These are phyloP conservation scores for Dipodascus geniculatus DNA, from an alignment of 805 yeast species.

Conservation along the genomic window DNA sequence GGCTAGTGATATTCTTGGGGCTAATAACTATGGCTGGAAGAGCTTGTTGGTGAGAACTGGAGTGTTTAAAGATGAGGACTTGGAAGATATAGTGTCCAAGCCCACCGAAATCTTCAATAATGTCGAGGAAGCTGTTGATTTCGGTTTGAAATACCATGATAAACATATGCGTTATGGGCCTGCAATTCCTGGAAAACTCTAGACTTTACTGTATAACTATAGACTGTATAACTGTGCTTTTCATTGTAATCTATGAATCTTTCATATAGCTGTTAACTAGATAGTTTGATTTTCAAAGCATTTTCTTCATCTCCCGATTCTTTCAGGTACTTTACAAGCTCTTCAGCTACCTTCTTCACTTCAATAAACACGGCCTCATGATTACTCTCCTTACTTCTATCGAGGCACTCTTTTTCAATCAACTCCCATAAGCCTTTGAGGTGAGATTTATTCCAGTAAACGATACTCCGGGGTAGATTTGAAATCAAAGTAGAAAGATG, in stretches of 20 bases:
- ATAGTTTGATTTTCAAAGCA: not conserved
- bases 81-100: conserved; percentile 25
- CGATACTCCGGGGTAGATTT: not conserved
- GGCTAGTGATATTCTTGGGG: conserved; percentile 84
- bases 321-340: not conserved
- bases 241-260: no score
- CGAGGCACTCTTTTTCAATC: not conserved
- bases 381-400: not conserved
- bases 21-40: conserved; percentile 79
- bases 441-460: not conserved
- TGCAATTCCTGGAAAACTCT: no score
- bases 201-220: no score
- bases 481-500: not conserved
- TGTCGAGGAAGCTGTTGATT: conserved; percentile 40
- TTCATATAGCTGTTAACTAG: not conserved
- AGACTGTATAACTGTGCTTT: no score
- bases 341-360: not conserved
- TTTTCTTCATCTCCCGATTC: not conserved
- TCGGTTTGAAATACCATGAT: conserved; percentile 7
- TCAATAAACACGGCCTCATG: not conserved
- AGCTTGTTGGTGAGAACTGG: conserved; percentile 80
- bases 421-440: not conserved
- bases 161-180: not conserved
- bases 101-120: conserved; percentile 42
- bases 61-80: conserved; percentile 55